phyloP scores from a whole-genome alignment of 148 eudicot genomes.

The Heliosperma pusillum region DNA sequence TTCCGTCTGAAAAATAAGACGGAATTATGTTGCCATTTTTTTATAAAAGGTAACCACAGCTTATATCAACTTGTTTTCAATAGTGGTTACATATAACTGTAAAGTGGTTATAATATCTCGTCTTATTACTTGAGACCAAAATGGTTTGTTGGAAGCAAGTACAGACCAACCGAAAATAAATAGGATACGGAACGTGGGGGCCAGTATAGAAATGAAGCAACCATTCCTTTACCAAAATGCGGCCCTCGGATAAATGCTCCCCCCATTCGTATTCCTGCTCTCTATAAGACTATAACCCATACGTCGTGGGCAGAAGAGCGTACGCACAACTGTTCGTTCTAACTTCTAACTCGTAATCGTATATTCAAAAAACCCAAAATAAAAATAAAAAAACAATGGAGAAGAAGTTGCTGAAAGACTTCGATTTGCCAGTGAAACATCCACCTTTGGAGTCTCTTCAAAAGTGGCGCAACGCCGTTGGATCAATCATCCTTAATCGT shows the following conservation, averaged over 20 bases:
- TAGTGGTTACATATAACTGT: too few species aligned
- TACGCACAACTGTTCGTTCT: neutral
- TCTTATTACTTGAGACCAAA: too few species aligned
- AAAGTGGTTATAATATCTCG: too few species aligned
- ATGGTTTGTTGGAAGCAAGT: too few species aligned
- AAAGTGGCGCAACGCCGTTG: constrained; percentile 56
- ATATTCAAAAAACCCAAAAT: neutral
- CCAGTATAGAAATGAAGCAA: neutral
- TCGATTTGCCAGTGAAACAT: constrained; percentile 41
- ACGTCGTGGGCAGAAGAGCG: neutral
- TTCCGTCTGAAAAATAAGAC: too few species aligned
- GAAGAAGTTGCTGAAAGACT: constrained; percentile 40
- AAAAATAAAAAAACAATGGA: constrained; percentile 25
- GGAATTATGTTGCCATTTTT: too few species aligned
- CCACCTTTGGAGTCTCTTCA: constrained; percentile 50
- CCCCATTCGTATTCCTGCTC: neutral
- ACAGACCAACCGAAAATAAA: too few species aligned
- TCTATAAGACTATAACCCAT: neutral
- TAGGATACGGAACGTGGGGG: neutral
- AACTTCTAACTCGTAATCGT: too few species aligned
- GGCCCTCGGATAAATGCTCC: neutral
- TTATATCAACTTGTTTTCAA: too few species aligned
- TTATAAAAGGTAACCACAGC: too few species aligned
- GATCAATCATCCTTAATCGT: constrained; percentile 38
- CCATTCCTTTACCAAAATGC: too few species aligned